These are phyloP conservation scores for Arthrobotrys iridis DNA, from an alignment of 2,329 filamentous ascomycete genomes.

Conservation along the genomic window DNA sequence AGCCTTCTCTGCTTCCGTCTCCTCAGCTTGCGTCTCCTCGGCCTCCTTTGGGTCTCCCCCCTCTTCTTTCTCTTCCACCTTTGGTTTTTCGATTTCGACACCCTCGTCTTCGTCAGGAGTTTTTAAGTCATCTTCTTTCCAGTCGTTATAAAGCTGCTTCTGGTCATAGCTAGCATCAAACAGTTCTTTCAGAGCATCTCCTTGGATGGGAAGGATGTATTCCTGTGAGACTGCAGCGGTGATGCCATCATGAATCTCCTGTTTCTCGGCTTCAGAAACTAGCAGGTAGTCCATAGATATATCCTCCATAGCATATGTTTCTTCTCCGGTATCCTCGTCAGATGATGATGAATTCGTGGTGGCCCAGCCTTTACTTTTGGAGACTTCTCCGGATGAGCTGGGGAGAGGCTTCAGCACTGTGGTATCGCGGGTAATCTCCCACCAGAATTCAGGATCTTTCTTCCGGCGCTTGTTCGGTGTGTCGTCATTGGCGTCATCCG, in stretches of 20 bases:
- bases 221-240: conserved; percentile 1
- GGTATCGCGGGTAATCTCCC: conserved; percentile 43
- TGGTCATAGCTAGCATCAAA: conserved; percentile 34
- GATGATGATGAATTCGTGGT: conserved; percentile 28
- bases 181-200: conserved; percentile 31
- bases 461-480: conserved; percentile 41
- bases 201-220: conserved; percentile 27
- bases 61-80: background rate
- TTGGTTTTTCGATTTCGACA: conserved; percentile 11
- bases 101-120: conserved; percentile 27
- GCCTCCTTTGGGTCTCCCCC: background rate
- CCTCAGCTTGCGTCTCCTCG: background rate
- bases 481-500: conserved; percentile 25
- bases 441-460: conserved; percentile 35
- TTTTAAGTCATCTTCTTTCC: conserved; percentile 6
- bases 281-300: conserved; percentile 31
- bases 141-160: conserved; percentile 18
- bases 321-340: conserved; percentile 21
- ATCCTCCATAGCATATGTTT: conserved; percentile 25
- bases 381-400: conserved; percentile 23
- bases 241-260: conserved; percentile 24
- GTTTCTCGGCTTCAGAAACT: conserved; percentile 29
- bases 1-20: background rate
- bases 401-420: conserved; percentile 33
- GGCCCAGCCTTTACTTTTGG: conserved; percentile 35